Evolutionary conservation across 192 early-diverging fungal genomes (phyloP).

Genomic region (Coemansia sp.): DNA sequence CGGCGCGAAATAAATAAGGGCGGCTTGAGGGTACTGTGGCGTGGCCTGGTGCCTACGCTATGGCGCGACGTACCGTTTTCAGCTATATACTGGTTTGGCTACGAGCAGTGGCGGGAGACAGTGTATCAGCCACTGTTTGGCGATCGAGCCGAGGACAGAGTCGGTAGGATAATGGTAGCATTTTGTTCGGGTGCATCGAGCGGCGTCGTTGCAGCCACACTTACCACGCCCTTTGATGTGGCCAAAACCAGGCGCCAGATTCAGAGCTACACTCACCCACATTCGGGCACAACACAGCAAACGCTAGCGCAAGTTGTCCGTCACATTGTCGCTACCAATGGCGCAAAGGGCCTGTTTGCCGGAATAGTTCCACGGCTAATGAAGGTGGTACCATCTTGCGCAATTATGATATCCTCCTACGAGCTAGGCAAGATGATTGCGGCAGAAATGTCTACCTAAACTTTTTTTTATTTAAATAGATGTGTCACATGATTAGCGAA

Average conservation of each 20-base stretch:
- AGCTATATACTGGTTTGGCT: slow-evolving; percentile 90
- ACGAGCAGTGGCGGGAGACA: slow-evolving; percentile 73
- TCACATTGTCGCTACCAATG: slow-evolving; percentile 42
- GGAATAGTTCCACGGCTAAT: slow-evolving; percentile 75
- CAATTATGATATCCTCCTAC: slow-evolving; percentile 94
- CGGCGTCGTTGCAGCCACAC: slow-evolving; percentile 81
- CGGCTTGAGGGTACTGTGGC: slow-evolving; percentile 73
- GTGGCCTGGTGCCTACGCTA: slow-evolving; percentile 83
- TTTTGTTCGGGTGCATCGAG: slow-evolving; percentile 85
- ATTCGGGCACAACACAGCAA: slow-evolving; percentile 20
- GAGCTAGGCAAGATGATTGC: slow-evolving; percentile 62
- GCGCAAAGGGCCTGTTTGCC: slow-evolving; percentile 29
- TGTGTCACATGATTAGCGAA: slow-evolving; percentile 5
- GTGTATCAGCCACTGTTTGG: slow-evolving; percentile 35
- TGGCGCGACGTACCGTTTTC: slow-evolving; percentile 97
- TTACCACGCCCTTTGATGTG: slow-evolving; percentile 96
- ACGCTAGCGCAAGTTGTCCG: slow-evolving; percentile 26
- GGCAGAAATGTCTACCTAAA: background rate
- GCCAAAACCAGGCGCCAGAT: slow-evolving; percentile 91
- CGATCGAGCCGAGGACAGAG: background rate
- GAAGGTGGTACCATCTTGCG: slow-evolving; percentile 89
- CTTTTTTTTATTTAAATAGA: background rate
- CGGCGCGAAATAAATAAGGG: slow-evolving; percentile 58
- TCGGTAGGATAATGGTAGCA: slow-evolving; percentile 40
- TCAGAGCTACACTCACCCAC: slow-evolving; percentile 28